Base-by-base conservation (phyloP, 331 rosid species). In the Malus hybrid region DNA sequence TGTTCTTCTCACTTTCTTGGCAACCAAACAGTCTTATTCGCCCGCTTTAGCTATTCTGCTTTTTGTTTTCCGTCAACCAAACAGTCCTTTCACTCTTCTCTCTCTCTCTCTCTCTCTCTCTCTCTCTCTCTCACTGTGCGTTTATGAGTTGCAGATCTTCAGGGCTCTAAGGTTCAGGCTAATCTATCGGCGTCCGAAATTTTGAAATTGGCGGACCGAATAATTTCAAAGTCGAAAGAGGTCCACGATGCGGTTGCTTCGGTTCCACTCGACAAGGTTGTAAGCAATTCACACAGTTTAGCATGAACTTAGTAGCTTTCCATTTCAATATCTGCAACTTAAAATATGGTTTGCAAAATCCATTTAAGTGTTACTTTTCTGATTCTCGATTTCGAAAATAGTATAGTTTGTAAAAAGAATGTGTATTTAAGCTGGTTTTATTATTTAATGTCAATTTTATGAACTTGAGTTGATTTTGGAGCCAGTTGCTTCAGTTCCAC, bases 161-260 rank as follows among this genome's bases (percentile, higher is more conserved):
- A 79, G 3, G 95, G 93, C 79, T 90, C 88, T 24, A 83, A 83
- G 56, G 88, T 86, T 65, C 83, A 81, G 28, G 81, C 84, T 63
- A 83, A 86, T 83, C 81, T 91, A 52, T 88, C 99, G 60, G 87
- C 93, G 63, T 77, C 90, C 5, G 92, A 91, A 89, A 90, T 94
- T 88, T 83, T 86, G 68, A 92, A 89, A 76, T 78, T 94, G 72
- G 87, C 96, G 1, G 89, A 87, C 48, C 87, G 81, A 86, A 86
- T 90, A 67, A 85, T 91, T 76, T 81, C 86, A 6, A 88, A 78
- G 86, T 94, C 97, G 29, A 90, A 88, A 39, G 75, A 85, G 81
- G 95, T 92, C 74, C 86, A 94, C 44, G 90, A 90, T 73, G 85
- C 86, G 10, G 89, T 91, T 73, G 99, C 96, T 3, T 85, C 96